phyloP scores from a whole-genome alignment of 2,329 filamentous ascomycete species.

The Aureobasidium leucospermi region DNA sequence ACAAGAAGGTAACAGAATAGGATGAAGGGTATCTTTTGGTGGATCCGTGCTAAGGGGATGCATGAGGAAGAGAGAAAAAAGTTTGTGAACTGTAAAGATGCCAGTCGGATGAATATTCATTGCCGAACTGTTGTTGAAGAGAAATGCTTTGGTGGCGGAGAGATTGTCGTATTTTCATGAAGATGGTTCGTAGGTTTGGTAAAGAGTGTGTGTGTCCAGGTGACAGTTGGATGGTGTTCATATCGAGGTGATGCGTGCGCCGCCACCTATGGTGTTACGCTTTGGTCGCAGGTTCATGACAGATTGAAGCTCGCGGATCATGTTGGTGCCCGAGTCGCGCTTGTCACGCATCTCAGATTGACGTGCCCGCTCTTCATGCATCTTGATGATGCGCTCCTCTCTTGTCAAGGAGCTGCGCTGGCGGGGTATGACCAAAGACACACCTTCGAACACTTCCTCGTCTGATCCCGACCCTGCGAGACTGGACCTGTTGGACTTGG shows the following conservation, averaged over 20 bases:
- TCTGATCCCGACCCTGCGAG: conserved; percentile 42
- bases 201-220: neutral
- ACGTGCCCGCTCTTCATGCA: conserved; percentile 76
- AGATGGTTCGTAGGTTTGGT: neutral
- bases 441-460: conserved; percentile 81
- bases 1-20: neutral
- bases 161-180: conserved; percentile 1
- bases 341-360: conserved; percentile 66
- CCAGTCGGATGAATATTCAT: neutral
- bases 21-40: conserved; percentile 1
- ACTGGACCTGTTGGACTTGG: conserved; percentile 37
- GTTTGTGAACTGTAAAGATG: neutral
- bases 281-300: conserved; percentile 52
- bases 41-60: neutral
- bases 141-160: neutral
- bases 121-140: neutral
- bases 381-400: conserved; percentile 80
- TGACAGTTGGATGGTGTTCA: neutral
- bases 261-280: neutral
- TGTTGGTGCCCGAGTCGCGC: conserved; percentile 73
- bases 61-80: neutral
- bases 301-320: conserved; percentile 88
- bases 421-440: conserved; percentile 62
- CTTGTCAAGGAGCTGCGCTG: conserved; percentile 66
- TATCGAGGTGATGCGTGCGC: conserved; percentile 12